These are phyloP conservation scores for Aspergillus sp. DNA, from an alignment of 2,329 filamentous ascomycete genomes.

Conservation along the genomic window DNA sequence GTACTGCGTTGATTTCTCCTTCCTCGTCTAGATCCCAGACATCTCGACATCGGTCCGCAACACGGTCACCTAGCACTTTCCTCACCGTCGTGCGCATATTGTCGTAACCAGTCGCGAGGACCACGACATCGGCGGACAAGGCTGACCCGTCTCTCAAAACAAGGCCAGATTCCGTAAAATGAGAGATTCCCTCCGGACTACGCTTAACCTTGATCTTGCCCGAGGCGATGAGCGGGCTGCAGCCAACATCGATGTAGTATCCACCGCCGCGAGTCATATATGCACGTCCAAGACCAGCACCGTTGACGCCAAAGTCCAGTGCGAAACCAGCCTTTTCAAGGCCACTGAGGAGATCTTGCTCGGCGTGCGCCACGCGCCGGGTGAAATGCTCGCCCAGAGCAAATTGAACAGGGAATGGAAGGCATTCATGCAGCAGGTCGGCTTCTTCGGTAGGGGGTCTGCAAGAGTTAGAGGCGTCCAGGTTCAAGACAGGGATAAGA, in stretches of 20 bases:
- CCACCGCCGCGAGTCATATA: conserved; percentile 55
- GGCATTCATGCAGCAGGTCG: conserved; percentile 50
- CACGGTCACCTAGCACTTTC: conserved; percentile 62
- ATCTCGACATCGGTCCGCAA: conserved; percentile 58
- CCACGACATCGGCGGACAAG: conserved; percentile 63
- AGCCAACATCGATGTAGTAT: conserved; percentile 62
- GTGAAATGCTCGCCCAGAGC: conserved; percentile 48
- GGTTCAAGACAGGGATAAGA: not conserved
- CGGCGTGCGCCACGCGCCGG: conserved; percentile 42
- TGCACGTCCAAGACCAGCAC: conserved; percentile 45
- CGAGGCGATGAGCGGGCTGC: conserved; percentile 55
- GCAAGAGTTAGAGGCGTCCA: not conserved
- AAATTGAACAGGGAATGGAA: conserved; percentile 52
- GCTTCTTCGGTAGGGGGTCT: conserved; percentile 54
- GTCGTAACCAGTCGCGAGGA: conserved; percentile 65
- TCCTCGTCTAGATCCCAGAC: conserved; percentile 64
- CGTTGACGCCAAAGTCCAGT: conserved; percentile 43
- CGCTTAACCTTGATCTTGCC: conserved; percentile 64
- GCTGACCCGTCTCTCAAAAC: conserved; percentile 57
- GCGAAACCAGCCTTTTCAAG: conserved; percentile 51
- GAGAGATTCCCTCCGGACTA: conserved; percentile 54
- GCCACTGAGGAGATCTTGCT: conserved; percentile 48
- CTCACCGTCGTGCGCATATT: conserved; percentile 67
- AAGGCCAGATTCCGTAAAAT: conserved; percentile 51
- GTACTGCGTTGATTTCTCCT: conserved; percentile 54